phyloP scores from a whole-genome alignment of 345 rosid species.

The Acer saccharum region DNA sequence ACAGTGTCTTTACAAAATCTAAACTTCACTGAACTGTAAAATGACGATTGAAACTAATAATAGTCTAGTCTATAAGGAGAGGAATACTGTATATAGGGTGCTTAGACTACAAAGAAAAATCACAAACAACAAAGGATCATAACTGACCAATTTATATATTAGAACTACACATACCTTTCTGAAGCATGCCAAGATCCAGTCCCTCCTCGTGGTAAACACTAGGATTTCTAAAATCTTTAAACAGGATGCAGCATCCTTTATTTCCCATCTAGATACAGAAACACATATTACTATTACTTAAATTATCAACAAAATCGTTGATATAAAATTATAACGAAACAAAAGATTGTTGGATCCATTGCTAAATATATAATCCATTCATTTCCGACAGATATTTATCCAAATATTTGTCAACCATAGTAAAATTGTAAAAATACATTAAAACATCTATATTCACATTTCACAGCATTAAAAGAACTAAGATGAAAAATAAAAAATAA shows the following conservation, averaged over 20 bases:
- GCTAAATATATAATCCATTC: neutral
- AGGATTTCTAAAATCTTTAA: slow-evolving; percentile 61
- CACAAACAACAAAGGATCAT: neutral
- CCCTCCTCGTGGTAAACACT: slow-evolving; percentile 47
- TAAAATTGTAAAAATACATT: neutral
- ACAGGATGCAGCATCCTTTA: slow-evolving; percentile 55
- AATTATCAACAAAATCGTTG: slow-evolving; percentile 1
- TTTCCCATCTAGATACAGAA: slow-evolving; percentile 46
- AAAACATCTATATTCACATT: neutral
- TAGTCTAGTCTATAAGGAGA: neutral
- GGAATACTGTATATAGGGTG: neutral
- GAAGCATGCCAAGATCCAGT: slow-evolving; percentile 53
- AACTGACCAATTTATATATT: neutral
- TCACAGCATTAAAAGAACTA: neutral
- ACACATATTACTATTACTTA: slow-evolving; percentile 14
- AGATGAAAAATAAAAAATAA: neutral
- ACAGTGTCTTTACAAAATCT: neutral
- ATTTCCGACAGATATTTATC: neutral
- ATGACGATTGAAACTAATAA: neutral
- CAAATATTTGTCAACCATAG: slow-evolving; percentile 10
- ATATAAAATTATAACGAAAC: neutral
- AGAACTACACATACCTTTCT: slow-evolving; percentile 54
- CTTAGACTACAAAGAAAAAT: neutral
- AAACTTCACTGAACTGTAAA: neutral
- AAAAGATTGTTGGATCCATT: neutral